Evolutionary conservation across 208 protist species (phyloP).

Genomic region (Leishmania tarentolae): DNA sequence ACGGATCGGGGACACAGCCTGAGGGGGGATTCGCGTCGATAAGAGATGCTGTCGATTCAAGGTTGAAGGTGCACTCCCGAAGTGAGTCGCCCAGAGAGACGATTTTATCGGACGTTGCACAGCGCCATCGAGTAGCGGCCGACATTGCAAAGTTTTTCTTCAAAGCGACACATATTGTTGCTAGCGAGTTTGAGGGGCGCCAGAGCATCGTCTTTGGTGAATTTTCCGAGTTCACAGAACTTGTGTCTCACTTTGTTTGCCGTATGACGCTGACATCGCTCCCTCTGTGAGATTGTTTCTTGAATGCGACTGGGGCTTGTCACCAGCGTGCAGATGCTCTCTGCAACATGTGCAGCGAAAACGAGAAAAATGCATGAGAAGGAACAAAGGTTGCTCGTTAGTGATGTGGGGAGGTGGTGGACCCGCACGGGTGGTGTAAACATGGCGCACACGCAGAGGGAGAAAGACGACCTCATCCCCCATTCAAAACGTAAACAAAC

Average conservation of each 20-base stretch:
- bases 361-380: neutral
- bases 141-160: conserved; percentile 14
- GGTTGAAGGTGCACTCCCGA: neutral
- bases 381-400: neutral
- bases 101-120: neutral
- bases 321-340: neutral
- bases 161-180: conserved; percentile 18
- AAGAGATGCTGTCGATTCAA: neutral
- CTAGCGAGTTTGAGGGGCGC: conserved; percentile 24
- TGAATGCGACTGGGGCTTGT: neutral
- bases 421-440: neutral
- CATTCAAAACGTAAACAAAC: neutral
- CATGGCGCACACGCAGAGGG: neutral
- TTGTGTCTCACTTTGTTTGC: conserved; percentile 29
- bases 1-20: neutral
- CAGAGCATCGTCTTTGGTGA: conserved; percentile 30
- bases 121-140: neutral
- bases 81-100: neutral
- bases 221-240: conserved; percentile 23
- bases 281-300: neutral
- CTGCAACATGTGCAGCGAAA: neutral
- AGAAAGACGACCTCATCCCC: neutral
- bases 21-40: neutral
- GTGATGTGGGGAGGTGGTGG: neutral
- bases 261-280: conserved; percentile 8